A percentile compares a stretch with the other conserved stretches of the same genome.
Conservation (phyloP, 139 green algal genomes). For the Chlorella sorokiniana region DNA sequence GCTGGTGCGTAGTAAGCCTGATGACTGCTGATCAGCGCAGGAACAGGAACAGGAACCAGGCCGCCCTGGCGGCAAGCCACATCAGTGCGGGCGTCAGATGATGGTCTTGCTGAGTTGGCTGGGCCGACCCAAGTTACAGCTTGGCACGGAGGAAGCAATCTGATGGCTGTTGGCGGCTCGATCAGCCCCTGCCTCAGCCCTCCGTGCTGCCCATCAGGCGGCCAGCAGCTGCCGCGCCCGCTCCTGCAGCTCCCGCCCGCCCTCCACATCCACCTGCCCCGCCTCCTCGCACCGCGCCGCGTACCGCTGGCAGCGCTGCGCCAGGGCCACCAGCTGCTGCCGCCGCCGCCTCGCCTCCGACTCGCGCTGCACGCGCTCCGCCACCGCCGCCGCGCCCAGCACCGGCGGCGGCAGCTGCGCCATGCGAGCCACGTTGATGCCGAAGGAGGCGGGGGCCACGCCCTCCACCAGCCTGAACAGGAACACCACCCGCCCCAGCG, state of each 20-base stretch:
- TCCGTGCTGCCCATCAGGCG: neutral
- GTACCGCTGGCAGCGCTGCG: slow-evolving; percentile 9
- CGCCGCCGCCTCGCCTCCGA: slow-evolving; percentile 1
- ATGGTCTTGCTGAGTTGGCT: too few relatives aligned
- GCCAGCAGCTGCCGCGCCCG: slow-evolving; percentile 10
- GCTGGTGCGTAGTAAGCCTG: too few relatives aligned
- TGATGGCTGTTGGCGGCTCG: too few relatives aligned
- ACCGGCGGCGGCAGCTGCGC: slow-evolving; percentile 65
- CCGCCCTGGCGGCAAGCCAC: too few relatives aligned
- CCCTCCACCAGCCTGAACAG: slow-evolving; percentile 83
- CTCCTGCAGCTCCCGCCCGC: slow-evolving; percentile 9
- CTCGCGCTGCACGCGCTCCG: slow-evolving; percentile 9
- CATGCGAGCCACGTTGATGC: slow-evolving; percentile 89
- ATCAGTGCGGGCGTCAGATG: too few relatives aligned
- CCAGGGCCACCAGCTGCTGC: neutral
- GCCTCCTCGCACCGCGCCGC: neutral
- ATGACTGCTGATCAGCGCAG: too few relatives aligned
- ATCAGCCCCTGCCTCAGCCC: neutral
- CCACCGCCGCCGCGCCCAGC: slow-evolving; percentile 40
- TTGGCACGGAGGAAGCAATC: too few relatives aligned
- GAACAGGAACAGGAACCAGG: too few relatives aligned
- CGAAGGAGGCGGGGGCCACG: slow-evolving; percentile 79
- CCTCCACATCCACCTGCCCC: neutral
- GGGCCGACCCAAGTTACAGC: too few relatives aligned
- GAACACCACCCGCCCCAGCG: slow-evolving; percentile 70